These are phyloP conservation scores for Termitomyces sp. DNA, from an alignment of 768 basidiomycete species.

Conservation along the genomic window DNA sequence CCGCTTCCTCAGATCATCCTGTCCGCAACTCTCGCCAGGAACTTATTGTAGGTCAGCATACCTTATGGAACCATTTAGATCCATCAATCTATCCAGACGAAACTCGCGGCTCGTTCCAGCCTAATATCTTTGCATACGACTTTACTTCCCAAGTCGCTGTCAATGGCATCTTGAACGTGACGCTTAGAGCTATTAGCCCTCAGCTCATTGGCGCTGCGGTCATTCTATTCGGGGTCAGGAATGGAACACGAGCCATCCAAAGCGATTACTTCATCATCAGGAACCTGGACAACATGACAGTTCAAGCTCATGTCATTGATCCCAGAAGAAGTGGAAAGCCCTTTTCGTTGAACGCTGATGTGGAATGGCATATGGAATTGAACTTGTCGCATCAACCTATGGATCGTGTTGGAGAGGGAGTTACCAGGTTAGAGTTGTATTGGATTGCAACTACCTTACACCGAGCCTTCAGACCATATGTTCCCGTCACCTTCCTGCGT, in stretches of 20 bases:
- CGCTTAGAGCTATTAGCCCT: neutral
- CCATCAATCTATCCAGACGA: neutral
- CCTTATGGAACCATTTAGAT: neutral
- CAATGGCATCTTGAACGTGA: neutral
- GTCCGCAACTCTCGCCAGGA: neutral
- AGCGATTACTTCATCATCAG: neutral
- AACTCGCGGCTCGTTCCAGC: neutral
- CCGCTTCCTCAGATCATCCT: neutral
- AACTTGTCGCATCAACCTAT: neutral
- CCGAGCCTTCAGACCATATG: neutral
- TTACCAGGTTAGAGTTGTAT: neutral
- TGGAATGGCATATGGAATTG: neutral
- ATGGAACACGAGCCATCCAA: neutral
- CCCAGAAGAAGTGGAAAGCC: neutral
- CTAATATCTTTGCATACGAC: neutral
- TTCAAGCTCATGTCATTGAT: neutral
- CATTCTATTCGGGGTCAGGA: neutral
- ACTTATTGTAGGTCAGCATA: neutral
- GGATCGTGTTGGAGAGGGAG: neutral
- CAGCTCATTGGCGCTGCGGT: neutral
- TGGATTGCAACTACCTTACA: neutral
- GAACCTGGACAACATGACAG: neutral
- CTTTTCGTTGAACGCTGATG: neutral
- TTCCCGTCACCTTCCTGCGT: constrained; percentile 1
- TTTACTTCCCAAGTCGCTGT: neutral